Evolutionary conservation across 2,329 filamentous ascomycete genomes (phyloP), one percentile per base, ranked within the genome.

Genomic region (Hirsutella thompsonii): DNA sequence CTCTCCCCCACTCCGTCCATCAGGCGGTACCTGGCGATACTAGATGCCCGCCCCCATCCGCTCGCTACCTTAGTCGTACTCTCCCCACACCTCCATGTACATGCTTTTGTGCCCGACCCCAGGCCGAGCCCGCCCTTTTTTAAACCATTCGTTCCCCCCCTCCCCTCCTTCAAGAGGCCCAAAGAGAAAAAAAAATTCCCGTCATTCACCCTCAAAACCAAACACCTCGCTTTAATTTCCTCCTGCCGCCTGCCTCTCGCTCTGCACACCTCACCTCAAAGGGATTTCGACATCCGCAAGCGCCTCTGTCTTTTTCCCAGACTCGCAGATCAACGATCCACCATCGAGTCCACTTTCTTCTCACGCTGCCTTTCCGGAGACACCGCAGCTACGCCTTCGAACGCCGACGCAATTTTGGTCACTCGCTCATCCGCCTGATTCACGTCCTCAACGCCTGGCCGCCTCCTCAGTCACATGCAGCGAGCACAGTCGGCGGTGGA

Each of bases 401-500:
- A 6, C 6, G 23, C 23, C 23, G 11, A 6, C 23, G 11, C 23
- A n/a, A n/a, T 11, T 11, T 6, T 26, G 6, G 11, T 26, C 23
- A 26, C 23, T 26, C 23, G 23, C 23, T 26, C 23, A 26, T 6
- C 23, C 6, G 11, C 23, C 6, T 11, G 23, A 6, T 6, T 32
- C 19, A 10, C 20, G 11, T 29, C 26, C 34, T 33, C 36, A 26
- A 21, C 40, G 20, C 36, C 11, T 14, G 20, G 5, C 18, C 23
- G 13, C 23, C 21, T 9, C 26, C 21, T 46, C 46, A 60, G 69
- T 79, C 78, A 81, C 73, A 85, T 86, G 81, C 80, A 83, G 74
- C 76, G 77, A 63, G 72, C 77, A 70, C 71, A 74, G 55, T 82
- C 81, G 52, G 77, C 79, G 60, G 77, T 82, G 65, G 79, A 82